Evolutionary conservation across 2,329 filamentous ascomycete species (phyloP).

Genomic region (Laburnicola sp.): DNA sequence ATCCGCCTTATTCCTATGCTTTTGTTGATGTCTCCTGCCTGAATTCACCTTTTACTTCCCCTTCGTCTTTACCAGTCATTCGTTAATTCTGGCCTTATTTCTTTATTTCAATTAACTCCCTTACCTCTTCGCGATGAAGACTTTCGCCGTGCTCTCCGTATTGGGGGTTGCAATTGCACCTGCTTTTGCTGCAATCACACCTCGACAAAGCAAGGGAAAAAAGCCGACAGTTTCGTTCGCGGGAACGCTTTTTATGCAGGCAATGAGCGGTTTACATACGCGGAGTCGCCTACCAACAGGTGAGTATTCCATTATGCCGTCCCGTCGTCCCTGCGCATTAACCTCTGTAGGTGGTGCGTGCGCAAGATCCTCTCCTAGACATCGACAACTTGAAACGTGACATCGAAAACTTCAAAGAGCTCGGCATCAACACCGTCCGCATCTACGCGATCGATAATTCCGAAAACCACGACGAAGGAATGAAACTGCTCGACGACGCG

Average conservation of each 20-base stretch:
- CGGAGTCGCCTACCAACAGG: slow-evolving; percentile 67
- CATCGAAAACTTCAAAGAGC: slow-evolving; percentile 76
- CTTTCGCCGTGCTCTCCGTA: slow-evolving; percentile 30
- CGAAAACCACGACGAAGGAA: slow-evolving; percentile 78
- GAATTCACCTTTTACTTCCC: slow-evolving; percentile 18
- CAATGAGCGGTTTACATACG: slow-evolving; percentile 61
- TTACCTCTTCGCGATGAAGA: slow-evolving; percentile 35
- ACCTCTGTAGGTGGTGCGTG: slow-evolving; percentile 46
- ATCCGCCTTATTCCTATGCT: slow-evolving; percentile 22
- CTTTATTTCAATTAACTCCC: slow-evolving; percentile 34
- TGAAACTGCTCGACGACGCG: slow-evolving; percentile 76
- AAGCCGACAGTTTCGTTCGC: slow-evolving; percentile 60
- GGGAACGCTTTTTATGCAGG: slow-evolving; percentile 68
- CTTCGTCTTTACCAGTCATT: slow-evolving; percentile 41
- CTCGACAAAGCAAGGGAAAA: slow-evolving; percentile 37
- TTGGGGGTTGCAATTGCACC: slow-evolving; percentile 33
- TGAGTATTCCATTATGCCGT: slow-evolving; percentile 35
- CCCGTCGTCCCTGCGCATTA: slow-evolving; percentile 7
- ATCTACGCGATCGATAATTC: slow-evolving; percentile 93
- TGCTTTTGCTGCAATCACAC: slow-evolving; percentile 26
- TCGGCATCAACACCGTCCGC: slow-evolving; percentile 88
- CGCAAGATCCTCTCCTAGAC: slow-evolving; percentile 75
- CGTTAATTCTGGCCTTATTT: slow-evolving; percentile 28
- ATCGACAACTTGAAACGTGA: slow-evolving; percentile 71
- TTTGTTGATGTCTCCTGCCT: slow-evolving; percentile 34